Base-by-base conservation (phyloP, 495 filamentous ascomycete genomes). In the Oleoguttula mirabilis region DNA sequence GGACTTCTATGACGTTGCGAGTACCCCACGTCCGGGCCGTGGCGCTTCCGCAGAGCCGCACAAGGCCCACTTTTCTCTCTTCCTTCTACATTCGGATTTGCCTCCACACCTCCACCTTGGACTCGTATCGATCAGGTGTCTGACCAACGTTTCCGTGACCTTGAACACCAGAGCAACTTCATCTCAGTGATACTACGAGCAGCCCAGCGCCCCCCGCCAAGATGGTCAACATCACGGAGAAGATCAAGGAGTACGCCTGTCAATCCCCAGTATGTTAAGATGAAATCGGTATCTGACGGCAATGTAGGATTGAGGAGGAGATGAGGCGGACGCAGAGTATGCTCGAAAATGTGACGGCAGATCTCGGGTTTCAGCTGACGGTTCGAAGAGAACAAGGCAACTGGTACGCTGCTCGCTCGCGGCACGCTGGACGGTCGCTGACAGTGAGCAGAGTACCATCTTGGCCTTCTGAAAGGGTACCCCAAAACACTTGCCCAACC, bases 181-280 rank as follows among this genome's bases (percentile, higher is more conserved):
- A n/a, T n/a, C n/a, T n/a, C n/a, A n/a, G n/a, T n/a, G n/a, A n/a
- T n/a, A n/a, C n/a, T n/a, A n/a, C n/a, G n/a, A n/a, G n/a, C n/a
- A n/a, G n/a, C n/a, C n/a, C n/a, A 30, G 37, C 25, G 16, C 22
- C 16, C 46, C 8, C 66, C 60, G 68, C 45, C 76, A 86, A 72
- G 52, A 98, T 99, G 92, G 92, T 95, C 66, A 95, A 95, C 69
- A 95, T 99, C 43, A 94, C 90, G 39, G 92, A 99, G 34, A 96
- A 94, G 74, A 99, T 99, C 67, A 99, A 96, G 68, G 87, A 94
- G 87, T 90, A 66, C 55, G 80, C 63, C 4, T 25, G 21, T n/a
- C n/a, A n/a, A n/a, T n/a, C n/a, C n/a, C 15, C 4, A 21, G 10
- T 11, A 43, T 32, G 21, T n/a, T n/a, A n/a, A n/a, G n/a, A n/a